A percentile compares a stretch with the other conserved stretches of the same genome.
phyloP scores from a whole-genome alignment of 1,284 basidiomycete species.

The Somion occarium region DNA sequence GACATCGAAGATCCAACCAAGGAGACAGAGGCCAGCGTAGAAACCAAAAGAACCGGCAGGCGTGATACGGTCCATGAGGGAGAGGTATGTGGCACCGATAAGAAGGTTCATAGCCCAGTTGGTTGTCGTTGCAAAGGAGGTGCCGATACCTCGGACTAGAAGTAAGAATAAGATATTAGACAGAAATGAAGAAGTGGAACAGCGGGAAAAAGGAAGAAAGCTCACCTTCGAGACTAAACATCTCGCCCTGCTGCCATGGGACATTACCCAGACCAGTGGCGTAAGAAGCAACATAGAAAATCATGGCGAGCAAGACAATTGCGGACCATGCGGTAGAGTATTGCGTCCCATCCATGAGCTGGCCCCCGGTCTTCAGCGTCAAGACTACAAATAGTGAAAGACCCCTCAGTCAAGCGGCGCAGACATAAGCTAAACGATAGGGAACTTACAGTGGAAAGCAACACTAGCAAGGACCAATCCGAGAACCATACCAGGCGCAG shows the following conservation, averaged over 20 bases:
- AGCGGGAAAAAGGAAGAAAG: conserved; percentile 5
- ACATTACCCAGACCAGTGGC: conserved; percentile 77
- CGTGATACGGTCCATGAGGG: conserved; percentile 71
- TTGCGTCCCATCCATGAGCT: conserved; percentile 56
- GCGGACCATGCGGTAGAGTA: conserved; percentile 66
- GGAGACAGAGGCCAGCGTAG: conserved; percentile 70
- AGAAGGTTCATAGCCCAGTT: conserved; percentile 82
- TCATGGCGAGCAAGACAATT: conserved; percentile 75
- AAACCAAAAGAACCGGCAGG: conserved; percentile 79
- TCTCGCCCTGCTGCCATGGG: conserved; percentile 85
- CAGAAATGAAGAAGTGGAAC: not conserved
- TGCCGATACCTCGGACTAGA: conserved; percentile 74
- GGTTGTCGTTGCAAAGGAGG: conserved; percentile 73
- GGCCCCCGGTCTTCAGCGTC: conserved; percentile 61
- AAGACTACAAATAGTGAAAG: conserved; percentile 48
- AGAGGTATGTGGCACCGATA: conserved; percentile 77
- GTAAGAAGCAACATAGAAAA: conserved; percentile 79
- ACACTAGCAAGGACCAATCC: conserved; percentile 68
- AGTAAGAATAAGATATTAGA: not conserved
- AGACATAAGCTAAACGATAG: not conserved
- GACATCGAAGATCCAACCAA: conserved; percentile 68
- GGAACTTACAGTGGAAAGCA: conserved; percentile 67
- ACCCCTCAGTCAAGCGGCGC: conserved; percentile 1
- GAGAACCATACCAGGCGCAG: conserved; percentile 74
- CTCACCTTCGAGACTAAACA: conserved; percentile 69